Base-by-base conservation (phyloP, 176 grass and related monocot species). In the maize (Zea mays) region DNA sequence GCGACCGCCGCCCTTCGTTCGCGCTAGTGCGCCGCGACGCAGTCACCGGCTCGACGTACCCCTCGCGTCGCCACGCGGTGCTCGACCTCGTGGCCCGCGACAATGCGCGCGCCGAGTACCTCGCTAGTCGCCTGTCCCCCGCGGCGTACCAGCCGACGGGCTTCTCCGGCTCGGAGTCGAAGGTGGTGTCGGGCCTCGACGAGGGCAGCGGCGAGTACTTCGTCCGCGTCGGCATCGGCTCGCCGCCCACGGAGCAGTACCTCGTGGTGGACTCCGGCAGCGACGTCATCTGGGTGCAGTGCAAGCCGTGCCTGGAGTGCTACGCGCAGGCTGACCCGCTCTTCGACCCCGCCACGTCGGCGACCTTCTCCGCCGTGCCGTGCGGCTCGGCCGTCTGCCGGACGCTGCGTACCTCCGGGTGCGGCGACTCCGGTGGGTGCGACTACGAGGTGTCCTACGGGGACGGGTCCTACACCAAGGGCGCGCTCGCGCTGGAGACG, bases 211-310 rank as follows among this genome's bases (percentile, higher is more conserved):
- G 95, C 14, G 95, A 98, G 81, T 98, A 94, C 87, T 94, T 92
- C 80, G 85, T 92, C 17, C 95, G 95, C 67, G 83, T 94, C 49
- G 89, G 95, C 14, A 67, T 98, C 4, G 95, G 95, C 0, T 88
- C 82, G 17, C 91, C 91, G 12, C 83, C 89, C 0, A 90, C 49
- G 41, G 91, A 88, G 5, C 95, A 98, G 87, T 94, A 88, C 91
- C 64, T 98, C 3, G 95, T 98, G 0, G 60, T 98, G 50, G 95
- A 98, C 80, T 98, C 95, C 15, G 95, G 95, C 54, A 98, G 95
- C 88, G 95, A 98, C 84, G 85, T 98, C 34, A 93, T 92, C 47
- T 98, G 95, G 95, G 74, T 98, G 62, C 92, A 94, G 84, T 98
- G 96, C 87, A 72, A 49, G 46, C 96, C 91, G 8, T 98, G 96